These are phyloP conservation scores for Salinomyces thailandicus DNA, from an alignment of 2,329 filamentous ascomycete genomes.

Conservation along the genomic window DNA sequence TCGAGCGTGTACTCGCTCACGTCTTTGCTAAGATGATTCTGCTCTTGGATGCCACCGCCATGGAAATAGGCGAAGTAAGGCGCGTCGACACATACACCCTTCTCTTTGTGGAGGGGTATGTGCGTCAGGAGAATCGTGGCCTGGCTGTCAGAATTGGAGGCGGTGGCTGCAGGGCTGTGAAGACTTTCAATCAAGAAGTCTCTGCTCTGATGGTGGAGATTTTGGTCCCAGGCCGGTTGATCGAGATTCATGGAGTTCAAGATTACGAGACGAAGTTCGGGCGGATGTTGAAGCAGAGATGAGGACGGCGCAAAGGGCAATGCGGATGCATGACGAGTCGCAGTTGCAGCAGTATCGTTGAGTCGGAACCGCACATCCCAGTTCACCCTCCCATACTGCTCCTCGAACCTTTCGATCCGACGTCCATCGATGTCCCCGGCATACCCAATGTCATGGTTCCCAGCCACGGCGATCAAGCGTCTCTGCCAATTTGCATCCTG, in stretches of 20 bases:
- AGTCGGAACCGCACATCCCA: slow-evolving; percentile 67
- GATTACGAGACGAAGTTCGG: slow-evolving; percentile 70
- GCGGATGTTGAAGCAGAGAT: slow-evolving; percentile 27
- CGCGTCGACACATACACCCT: slow-evolving; percentile 70
- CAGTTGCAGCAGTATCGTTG: slow-evolving; percentile 17
- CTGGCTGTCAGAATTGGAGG: slow-evolving; percentile 28
- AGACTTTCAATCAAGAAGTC: slow-evolving; percentile 53
- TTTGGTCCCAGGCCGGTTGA: slow-evolving; percentile 57
- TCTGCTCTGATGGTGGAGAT: slow-evolving; percentile 68
- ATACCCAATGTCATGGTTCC: slow-evolving; percentile 96
- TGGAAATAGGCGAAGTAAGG: slow-evolving; percentile 71
- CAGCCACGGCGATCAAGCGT: slow-evolving; percentile 77
- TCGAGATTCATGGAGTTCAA: slow-evolving; percentile 94
- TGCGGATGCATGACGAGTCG: neutral
- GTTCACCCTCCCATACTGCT: slow-evolving; percentile 74
- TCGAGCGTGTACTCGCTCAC: slow-evolving; percentile 64
- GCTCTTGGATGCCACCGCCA: slow-evolving; percentile 67
- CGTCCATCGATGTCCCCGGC: slow-evolving; percentile 76
- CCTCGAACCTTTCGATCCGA: slow-evolving; percentile 71
- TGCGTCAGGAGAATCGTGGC: slow-evolving; percentile 77
- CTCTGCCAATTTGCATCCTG: slow-evolving; percentile 53
- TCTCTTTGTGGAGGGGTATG: slow-evolving; percentile 75
- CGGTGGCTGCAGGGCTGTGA: slow-evolving; percentile 9
- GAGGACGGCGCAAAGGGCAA: neutral
- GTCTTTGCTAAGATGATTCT: slow-evolving; percentile 73